Percentiles rank a stretch among this genome's conserved stretches.
Conservation (phyloP, 257 asterid genomes). For the Solanum chmielewskii region DNA sequence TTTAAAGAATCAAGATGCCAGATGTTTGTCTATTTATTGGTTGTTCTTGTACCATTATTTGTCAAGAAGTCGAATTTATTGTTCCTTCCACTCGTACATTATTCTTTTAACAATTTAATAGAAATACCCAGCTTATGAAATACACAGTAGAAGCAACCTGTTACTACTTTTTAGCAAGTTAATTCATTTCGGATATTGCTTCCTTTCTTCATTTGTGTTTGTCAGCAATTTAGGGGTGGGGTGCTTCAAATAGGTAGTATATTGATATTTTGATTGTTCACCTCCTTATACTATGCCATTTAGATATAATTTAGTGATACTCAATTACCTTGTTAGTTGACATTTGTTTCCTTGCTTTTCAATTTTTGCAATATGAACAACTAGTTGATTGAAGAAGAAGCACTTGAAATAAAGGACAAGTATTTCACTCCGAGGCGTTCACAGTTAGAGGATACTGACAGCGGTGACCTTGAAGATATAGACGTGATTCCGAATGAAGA, state of each 20-base stretch:
- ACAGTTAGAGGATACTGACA: slow-evolving; percentile 72
- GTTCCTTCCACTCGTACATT: neutral
- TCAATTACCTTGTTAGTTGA: neutral
- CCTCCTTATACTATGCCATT: neutral
- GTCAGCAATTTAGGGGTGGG: neutral
- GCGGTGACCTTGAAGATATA: slow-evolving; percentile 75
- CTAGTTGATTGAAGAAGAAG: slow-evolving; percentile 83
- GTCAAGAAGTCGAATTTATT: neutral
- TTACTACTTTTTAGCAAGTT: neutral
- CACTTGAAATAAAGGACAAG: slow-evolving; percentile 76
- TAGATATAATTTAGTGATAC: neutral
- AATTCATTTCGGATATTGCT: neutral
- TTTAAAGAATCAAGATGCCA: neutral
- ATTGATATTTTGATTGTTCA: neutral
- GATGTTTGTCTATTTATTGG: neutral
- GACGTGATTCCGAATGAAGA: slow-evolving; percentile 93
- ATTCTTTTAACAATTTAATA: neutral
- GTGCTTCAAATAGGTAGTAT: neutral
- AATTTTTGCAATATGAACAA: neutral
- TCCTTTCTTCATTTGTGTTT: neutral
- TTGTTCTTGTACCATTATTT: neutral
- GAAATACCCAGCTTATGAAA: neutral
- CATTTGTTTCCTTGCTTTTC: neutral
- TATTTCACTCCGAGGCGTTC: slow-evolving; percentile 86
- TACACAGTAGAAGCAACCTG: neutral